Conservation (phyloP, 306 rosid species). For the Hippophae tibetana region DNA sequence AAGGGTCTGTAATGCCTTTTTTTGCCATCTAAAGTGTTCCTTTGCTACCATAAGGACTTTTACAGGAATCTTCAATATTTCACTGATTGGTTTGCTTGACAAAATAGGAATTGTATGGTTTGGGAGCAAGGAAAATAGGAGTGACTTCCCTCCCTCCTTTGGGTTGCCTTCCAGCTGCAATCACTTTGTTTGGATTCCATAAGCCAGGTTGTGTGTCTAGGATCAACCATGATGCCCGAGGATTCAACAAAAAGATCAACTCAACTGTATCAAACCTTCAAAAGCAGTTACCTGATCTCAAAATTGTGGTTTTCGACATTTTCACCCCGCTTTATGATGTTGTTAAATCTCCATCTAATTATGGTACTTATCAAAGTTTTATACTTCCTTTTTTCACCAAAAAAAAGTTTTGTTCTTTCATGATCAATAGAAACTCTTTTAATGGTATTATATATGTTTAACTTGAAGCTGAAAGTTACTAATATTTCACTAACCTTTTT, state of each 20-base stretch:
- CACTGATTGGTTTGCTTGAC: constrained; percentile 11
- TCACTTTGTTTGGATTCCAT: constrained; percentile 49
- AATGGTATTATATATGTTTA: background rate
- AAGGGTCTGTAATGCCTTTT: too few species aligned
- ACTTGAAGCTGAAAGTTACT: background rate
- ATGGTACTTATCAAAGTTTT: constrained; percentile 31
- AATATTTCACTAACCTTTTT: background rate
- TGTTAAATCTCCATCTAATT: constrained; percentile 51
- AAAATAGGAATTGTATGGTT: constrained; percentile 47
- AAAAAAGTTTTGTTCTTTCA: background rate
- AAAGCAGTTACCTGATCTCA: constrained; percentile 59
- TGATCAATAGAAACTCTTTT: background rate
- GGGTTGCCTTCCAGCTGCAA: constrained; percentile 85
- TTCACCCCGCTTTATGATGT: constrained; percentile 66
- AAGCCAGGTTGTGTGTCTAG: constrained; percentile 49
- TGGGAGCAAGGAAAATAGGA: constrained; percentile 82
- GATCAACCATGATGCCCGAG: constrained; percentile 57
- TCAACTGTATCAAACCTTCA: constrained; percentile 43
- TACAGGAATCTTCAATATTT: background rate
- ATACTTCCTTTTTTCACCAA: background rate
- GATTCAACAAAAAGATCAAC: constrained; percentile 56
- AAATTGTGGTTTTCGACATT: constrained; percentile 63
- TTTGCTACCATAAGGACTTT: background rate
- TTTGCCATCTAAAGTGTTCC: too few species aligned
- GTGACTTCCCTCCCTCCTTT: constrained; percentile 81